phyloP scores from a whole-genome alignment of 371 early-diverging fungal species.

The Gilbertella persicaria region DNA sequence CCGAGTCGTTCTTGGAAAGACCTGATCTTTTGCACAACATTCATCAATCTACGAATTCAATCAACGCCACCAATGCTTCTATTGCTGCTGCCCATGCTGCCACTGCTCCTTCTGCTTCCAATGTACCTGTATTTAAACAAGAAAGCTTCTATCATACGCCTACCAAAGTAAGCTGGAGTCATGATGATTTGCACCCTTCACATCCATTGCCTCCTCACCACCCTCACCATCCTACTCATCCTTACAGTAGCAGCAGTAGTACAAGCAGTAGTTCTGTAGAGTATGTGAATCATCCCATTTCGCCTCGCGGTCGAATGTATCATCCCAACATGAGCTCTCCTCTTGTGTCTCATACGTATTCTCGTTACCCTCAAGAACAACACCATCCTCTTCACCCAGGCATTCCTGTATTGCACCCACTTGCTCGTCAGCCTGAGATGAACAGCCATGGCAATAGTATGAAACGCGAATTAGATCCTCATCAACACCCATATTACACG shows the following conservation, averaged over 20 bases:
- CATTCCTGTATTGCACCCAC: constrained; percentile 25
- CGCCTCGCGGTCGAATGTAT: constrained; percentile 22
- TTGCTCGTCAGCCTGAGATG: constrained; percentile 25
- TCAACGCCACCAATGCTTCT: background rate
- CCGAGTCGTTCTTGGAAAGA: constrained; percentile 36
- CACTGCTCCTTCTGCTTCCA: constrained; percentile 4
- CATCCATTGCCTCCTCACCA: constrained; percentile 14
- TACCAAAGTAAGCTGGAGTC: constrained; percentile 26
- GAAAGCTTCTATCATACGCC: constrained; percentile 13
- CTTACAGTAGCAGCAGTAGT: constrained; percentile 9
- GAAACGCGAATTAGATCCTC: constrained; percentile 23
- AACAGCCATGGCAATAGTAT: constrained; percentile 1
- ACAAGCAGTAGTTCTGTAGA: constrained; percentile 4
- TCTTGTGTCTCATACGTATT: constrained; percentile 17
- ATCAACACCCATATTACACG: constrained; percentile 13
- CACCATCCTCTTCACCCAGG: constrained; percentile 14
- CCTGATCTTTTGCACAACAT: constrained; percentile 23
- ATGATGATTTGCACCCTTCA: constrained; percentile 19
- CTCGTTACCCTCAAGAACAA: constrained; percentile 15
- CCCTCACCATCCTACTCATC: constrained; percentile 3
- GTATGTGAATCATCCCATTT: constrained; percentile 10
- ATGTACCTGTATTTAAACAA: constrained; percentile 14
- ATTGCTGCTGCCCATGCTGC: constrained; percentile 11
- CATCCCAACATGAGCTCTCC: constrained; percentile 26
- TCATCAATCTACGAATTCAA: background rate